phyloP scores from a whole-genome alignment of 169 alveolate genomes.

The Eimeria necatrix region DNA sequence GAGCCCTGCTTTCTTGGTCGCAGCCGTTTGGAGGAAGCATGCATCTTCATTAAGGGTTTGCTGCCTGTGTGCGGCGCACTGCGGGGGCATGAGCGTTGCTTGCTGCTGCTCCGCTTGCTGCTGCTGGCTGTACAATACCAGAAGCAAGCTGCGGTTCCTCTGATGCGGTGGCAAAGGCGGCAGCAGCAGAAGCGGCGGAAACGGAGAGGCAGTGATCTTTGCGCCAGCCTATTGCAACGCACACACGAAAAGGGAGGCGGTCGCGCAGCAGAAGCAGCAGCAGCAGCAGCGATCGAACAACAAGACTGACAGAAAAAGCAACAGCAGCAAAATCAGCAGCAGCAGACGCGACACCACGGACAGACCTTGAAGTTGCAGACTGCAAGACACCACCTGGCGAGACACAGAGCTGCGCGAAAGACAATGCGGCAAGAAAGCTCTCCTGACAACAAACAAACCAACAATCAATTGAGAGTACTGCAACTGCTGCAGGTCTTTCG shows the following conservation, averaged over 20 bases:
- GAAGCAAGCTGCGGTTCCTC: constrained; percentile 28
- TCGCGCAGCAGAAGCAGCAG: not conserved
- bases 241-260: not conserved
- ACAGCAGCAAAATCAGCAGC: not conserved
- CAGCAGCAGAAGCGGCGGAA: constrained; percentile 62
- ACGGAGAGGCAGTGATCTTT: not conserved
- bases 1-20: too few species aligned
- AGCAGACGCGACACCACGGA: constrained; percentile 14
- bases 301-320: not conserved
- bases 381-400: constrained; percentile 42
- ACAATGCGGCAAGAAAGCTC: constrained; percentile 38
- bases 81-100: not conserved
- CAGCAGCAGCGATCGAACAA: not conserved
- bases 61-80: not conserved
- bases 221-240: not conserved
- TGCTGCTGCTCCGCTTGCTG: not conserved
- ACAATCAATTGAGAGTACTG: not conserved
- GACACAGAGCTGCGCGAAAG: not conserved
- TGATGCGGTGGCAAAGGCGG: constrained; percentile 64
- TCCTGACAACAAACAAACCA: not conserved
- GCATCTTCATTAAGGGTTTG: too few species aligned
- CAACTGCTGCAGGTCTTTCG: not conserved
- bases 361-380: constrained; percentile 1
- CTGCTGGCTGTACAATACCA: constrained; percentile 2
- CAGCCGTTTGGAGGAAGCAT: too few species aligned